Evolutionary conservation across 345 rosid species (phyloP), one percentile per base, ranked within the genome.

Genomic region (Heritiera littoralis): DNA sequence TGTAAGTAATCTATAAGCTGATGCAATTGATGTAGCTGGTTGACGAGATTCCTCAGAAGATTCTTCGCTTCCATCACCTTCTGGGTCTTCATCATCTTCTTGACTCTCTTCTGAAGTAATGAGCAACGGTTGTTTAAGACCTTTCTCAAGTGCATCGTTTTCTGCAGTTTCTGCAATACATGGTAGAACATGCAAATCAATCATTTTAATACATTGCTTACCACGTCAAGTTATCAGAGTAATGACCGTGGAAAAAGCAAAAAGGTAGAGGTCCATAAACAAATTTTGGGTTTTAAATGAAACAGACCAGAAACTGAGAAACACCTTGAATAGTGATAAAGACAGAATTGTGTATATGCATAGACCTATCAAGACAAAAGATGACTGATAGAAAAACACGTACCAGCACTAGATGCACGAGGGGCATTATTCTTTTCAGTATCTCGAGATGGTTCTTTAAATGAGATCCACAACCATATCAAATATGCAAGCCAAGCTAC

Each of bases 1-100:
- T 45, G 99, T 97, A 83, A 94, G 95, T 70, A 97, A 86, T 83
- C 89, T 85, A 78, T 97, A 97, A 30, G 99, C 98, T n/a, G 90
- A 79, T 67, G 13, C 76, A 41, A 97, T 78, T 84, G 99, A 94
- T 66, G 81, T 90, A 65, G 92, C 98, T 5, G 99, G 89, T 78
- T 23, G 67, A 61, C 82, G 89, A 85, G 97, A 88, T 63, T 89
- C 93, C 71, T 88, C 89, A 0, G 81, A 46, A 83, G 89, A 88
- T 80, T 89, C 99, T 52, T 97, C 94, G 79, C 92, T 90, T 68
- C 83, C 93, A 77, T 89, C 93, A 35, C 51, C 77, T 76, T 93
- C 97, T 70, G 80, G 83, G 60, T 89, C 93, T 76, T 87, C 94
- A 38, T 92, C 90, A 75, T 81, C 89, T 46, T 80, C 87, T 84